Percentiles rank a stretch among this genome's conserved stretches.
Conservation (phyloP, 208 protist genomes). For the Histomonas meleagridis region DNA sequence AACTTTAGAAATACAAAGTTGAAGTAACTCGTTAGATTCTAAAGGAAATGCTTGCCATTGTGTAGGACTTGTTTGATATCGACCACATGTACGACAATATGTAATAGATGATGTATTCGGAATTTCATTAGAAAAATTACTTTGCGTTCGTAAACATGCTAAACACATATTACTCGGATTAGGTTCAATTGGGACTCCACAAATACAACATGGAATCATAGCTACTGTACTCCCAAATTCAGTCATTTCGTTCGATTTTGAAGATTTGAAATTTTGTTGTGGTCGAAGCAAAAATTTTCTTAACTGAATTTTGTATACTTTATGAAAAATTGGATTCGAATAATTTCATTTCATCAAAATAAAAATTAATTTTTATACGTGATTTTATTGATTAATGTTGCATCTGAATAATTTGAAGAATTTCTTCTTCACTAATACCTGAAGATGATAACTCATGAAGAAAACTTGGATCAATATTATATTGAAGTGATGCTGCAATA, state of each 20-base stretch:
- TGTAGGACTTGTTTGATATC: not conserved
- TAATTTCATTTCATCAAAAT: no score
- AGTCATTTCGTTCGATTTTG: not conserved
- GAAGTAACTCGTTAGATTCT: not conserved
- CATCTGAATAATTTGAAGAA: no score
- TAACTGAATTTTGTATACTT: no score
- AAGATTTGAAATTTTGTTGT: not conserved
- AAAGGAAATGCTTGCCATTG: not conserved
- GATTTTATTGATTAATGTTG: no score
- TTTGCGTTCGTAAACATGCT: not conserved
- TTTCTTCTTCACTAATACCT: no score
- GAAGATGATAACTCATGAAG: no score
- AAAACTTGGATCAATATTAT: no score
- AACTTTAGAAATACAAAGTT: not conserved
- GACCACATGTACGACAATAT: not conserved
- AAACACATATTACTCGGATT: constrained; percentile 1
- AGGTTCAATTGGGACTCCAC: not conserved
- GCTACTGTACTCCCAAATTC: not conserved
- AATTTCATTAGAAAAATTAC: not conserved
- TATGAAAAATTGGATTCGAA: no score
- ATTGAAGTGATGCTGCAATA: no score
- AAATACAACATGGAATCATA: not conserved
- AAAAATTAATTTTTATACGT: no score
- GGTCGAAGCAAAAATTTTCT: no score
- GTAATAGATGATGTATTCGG: not conserved